phyloP scores from a whole-genome alignment of 2,329 filamentous ascomycete genomes.

The Trichoderma guizhouense region DNA sequence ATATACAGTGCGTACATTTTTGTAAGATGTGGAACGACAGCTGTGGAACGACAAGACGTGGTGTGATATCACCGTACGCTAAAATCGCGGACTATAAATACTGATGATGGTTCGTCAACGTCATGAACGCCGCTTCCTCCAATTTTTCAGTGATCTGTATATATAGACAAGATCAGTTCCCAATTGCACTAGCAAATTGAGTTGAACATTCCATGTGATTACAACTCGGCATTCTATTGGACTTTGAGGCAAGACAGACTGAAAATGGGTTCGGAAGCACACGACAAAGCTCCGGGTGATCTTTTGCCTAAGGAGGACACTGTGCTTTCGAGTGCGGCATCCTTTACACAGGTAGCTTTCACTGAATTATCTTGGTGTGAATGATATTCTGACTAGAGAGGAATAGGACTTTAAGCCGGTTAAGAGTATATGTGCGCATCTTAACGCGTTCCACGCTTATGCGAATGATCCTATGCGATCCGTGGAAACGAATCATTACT shows the following conservation, averaged over 20 bases:
- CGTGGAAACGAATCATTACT: conserved; percentile 83
- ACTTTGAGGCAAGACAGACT: not conserved
- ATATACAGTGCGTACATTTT: not conserved
- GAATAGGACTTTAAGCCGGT: conserved; percentile 64
- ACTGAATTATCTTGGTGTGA: not conserved
- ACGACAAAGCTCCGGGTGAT: conserved; percentile 37
- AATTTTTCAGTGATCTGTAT: not conserved
- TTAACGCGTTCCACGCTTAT: conserved; percentile 86
- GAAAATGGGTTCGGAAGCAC: not conserved
- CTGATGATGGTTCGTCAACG: not conserved
- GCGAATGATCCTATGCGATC: conserved; percentile 65
- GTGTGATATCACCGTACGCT: not conserved
- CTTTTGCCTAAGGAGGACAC: conserved; percentile 54
- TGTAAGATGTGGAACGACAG: not conserved
- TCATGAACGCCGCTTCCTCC: not conserved
- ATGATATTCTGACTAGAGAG: not conserved
- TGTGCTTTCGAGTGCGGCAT: conserved; percentile 59
- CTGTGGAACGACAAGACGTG: not conserved
- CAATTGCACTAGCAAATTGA: not conserved
- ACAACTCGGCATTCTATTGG: not conserved
- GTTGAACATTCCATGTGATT: not conserved
- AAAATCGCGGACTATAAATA: not conserved
- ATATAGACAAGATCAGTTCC: not conserved
- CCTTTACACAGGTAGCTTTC: conserved; percentile 49
- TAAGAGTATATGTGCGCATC: conserved; percentile 73